Conservation (phyloP, 176 grass and related monocot species). For the Carex littledalei region DNA sequence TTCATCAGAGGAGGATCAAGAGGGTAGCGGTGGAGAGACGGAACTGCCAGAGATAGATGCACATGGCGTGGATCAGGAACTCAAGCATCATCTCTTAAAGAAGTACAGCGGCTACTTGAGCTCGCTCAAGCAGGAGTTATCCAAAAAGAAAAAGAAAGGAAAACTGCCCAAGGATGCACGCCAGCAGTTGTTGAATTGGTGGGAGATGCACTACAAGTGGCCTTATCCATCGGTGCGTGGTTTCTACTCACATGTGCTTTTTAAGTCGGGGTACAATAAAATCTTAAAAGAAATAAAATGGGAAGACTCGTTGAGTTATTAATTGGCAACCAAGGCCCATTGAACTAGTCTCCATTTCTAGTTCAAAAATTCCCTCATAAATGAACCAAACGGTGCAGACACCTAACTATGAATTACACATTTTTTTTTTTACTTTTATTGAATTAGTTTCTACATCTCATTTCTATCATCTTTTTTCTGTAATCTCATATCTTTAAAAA, state of each 20-base stretch:
- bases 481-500: background rate
- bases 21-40: conserved; percentile 73
- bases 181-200: conserved; percentile 85
- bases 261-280: background rate
- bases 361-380: too few relatives aligned
- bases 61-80: conserved; percentile 69
- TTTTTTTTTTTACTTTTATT: background rate
- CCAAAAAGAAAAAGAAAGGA: conserved; percentile 99
- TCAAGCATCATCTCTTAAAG: conserved; percentile 92
- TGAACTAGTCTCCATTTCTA: background rate
- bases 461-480: background rate
- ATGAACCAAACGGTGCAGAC: background rate
- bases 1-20: conserved; percentile 93
- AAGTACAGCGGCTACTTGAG: conserved; percentile 99
- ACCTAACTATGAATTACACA: background rate
- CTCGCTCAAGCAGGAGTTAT: conserved; percentile 93
- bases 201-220: conserved; percentile 98
- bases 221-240: conserved; percentile 79
- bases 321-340: background rate
- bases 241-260: background rate
- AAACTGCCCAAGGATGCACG: conserved; percentile 96
- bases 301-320: background rate
- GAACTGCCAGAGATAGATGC: conserved; percentile 78
- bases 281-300: background rate
- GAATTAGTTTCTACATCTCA: background rate